phyloP scores from a whole-genome alignment of 345 rosid genomes.

The Salix purpurea region DNA sequence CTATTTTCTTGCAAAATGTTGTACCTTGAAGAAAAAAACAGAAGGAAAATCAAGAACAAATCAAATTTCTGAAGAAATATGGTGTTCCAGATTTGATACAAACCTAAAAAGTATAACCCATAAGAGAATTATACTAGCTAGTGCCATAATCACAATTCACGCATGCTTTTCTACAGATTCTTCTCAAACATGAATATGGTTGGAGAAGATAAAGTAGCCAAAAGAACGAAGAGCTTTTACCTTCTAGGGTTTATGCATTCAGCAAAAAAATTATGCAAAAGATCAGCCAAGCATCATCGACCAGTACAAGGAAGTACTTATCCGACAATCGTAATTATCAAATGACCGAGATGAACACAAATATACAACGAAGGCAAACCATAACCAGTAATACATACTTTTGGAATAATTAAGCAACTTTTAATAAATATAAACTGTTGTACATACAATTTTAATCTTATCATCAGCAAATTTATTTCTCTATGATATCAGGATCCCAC shows the following conservation, averaged over 20 bases:
- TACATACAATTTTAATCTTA: background rate
- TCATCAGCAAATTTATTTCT: slow-evolving; percentile 20
- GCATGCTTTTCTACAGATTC: background rate
- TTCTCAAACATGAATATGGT: background rate
- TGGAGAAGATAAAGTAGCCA: background rate
- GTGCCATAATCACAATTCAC: background rate
- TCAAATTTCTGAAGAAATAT: background rate
- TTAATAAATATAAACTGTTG: background rate
- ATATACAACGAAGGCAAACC: background rate
- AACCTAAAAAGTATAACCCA: background rate
- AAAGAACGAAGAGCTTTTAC: background rate
- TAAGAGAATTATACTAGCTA: background rate
- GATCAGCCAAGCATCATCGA: background rate
- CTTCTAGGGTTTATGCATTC: slow-evolving; percentile 17
- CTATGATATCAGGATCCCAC: slow-evolving; percentile 22
- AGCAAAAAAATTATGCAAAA: background rate
- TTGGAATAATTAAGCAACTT: background rate
- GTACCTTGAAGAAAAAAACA: no score
- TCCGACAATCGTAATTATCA: background rate
- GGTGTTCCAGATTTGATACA: no score
- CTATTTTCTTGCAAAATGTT: background rate
- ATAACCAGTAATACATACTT: background rate
- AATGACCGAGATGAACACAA: background rate
- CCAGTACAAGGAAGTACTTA: background rate
- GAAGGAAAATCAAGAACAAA: background rate